phyloP scores from a whole-genome alignment of 306 rosid species.

The Acacia confusa region DNA sequence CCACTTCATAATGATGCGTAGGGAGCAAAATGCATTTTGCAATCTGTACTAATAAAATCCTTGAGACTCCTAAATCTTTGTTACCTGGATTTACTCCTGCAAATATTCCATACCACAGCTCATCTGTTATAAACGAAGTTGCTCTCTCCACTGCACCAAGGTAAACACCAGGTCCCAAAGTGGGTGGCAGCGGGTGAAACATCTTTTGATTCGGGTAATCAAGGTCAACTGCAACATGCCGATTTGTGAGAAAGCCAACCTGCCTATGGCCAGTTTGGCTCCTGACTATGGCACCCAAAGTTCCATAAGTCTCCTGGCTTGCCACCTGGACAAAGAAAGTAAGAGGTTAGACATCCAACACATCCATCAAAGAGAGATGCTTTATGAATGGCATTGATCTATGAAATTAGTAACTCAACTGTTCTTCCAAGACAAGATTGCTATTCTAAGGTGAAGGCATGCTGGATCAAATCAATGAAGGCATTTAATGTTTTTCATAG shows the following conservation, averaged over 20 bases:
- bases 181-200: slow-evolving; percentile 98
- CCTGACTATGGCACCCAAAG: slow-evolving; percentile 95
- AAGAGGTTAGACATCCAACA: slow-evolving; percentile 20
- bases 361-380: slow-evolving; percentile 31
- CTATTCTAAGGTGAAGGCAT: slow-evolving; percentile 1
- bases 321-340: slow-evolving; percentile 69
- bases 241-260: slow-evolving; percentile 98
- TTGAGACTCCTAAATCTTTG: slow-evolving; percentile 7
- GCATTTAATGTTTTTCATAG: too few relatives aligned
- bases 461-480: background rate
- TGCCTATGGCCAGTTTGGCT: slow-evolving; percentile 94
- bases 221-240: slow-evolving; percentile 95
- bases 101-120: slow-evolving; percentile 97
- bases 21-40: slow-evolving; percentile 5
- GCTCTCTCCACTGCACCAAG: slow-evolving; percentile 99
- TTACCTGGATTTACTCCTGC: slow-evolving; percentile 99
- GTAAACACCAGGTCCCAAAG: slow-evolving; percentile 97
- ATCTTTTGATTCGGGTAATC: slow-evolving; percentile 99
- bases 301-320: slow-evolving; percentile 96
- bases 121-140: slow-evolving; percentile 94
- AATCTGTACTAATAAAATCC: slow-evolving; percentile 8
- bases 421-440: slow-evolving; percentile 14
- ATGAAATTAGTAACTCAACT: slow-evolving; percentile 10
- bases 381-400: slow-evolving; percentile 21
- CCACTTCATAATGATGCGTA: background rate